Conservation (phyloP, 2,329 filamentous ascomycete genomes). For the Plectosphaerella sp. region DNA sequence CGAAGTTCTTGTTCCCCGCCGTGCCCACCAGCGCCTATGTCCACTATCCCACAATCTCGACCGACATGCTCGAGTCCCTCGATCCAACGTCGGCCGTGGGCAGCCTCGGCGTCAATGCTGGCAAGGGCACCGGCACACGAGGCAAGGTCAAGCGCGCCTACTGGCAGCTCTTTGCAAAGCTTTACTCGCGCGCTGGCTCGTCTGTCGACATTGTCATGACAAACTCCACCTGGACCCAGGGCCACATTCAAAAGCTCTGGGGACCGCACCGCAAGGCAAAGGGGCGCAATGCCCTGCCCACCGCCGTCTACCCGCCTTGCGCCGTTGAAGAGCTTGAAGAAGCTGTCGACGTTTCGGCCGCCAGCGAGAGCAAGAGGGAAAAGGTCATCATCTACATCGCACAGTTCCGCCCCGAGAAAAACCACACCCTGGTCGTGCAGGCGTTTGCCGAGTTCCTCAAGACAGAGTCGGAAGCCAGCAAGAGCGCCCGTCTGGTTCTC, state of each 20-base stretch:
- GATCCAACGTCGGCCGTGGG: conserved; percentile 57
- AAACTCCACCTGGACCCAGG: conserved; percentile 92
- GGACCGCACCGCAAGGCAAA: conserved; percentile 48
- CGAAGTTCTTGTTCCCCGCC: conserved; percentile 72
- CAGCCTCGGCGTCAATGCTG: conserved; percentile 73
- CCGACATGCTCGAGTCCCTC: conserved; percentile 88
- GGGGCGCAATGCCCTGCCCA: conserved; percentile 48
- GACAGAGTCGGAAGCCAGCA: conserved; percentile 43
- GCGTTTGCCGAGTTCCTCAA: conserved; percentile 77
- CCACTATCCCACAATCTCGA: conserved; percentile 97
- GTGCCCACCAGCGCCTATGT: conserved; percentile 91
- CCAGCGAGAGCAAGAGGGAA: conserved; percentile 65
- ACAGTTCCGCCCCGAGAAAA: conserved; percentile 96
- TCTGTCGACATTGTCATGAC: conserved; percentile 94
- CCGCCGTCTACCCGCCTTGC: conserved; percentile 86
- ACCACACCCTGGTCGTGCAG: conserved; percentile 80
- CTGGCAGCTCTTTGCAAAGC: conserved; percentile 77
- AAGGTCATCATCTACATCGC: conserved; percentile 85
- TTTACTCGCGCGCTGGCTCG: conserved; percentile 80
- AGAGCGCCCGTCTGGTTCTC: conserved; percentile 66
- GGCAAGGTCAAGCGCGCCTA: conserved; percentile 74
- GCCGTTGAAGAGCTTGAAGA: conserved; percentile 80
- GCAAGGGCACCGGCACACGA: conserved; percentile 67
- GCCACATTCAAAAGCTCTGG: conserved; percentile 79
- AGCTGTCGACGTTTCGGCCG: conserved; percentile 65